These are phyloP conservation scores for Ceratocystis cubensis DNA, from an alignment of 2,329 filamentous ascomycete genomes.

Conservation along the genomic window DNA sequence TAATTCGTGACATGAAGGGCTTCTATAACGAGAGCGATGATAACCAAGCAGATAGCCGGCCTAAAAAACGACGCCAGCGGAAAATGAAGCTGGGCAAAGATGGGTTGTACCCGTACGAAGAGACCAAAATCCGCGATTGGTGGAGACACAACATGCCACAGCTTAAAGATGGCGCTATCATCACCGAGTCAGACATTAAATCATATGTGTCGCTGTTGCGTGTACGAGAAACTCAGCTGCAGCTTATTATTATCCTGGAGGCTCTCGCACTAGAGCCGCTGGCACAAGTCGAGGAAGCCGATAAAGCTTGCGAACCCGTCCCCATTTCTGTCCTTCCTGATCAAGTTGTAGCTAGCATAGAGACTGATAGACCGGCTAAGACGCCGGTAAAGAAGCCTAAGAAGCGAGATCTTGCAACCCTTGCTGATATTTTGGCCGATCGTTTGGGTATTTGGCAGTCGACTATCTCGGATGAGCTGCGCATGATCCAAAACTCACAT, in stretches of 20 bases:
- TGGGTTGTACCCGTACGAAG: conserved; percentile 56
- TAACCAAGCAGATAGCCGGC: conserved; percentile 23
- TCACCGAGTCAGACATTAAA: conserved; percentile 43
- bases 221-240: conserved; percentile 64
- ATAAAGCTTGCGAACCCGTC: conserved; percentile 27
- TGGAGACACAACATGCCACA: conserved; percentile 50
- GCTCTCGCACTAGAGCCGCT: conserved; percentile 56
- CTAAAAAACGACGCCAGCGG: conserved; percentile 43
- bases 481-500: conserved; percentile 39
- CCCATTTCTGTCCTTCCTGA: conserved; percentile 9
- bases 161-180: conserved; percentile 32
- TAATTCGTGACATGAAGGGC: conserved; percentile 46
- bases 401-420: conserved; percentile 50
- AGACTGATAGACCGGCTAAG: conserved; percentile 29
- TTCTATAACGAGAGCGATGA: conserved; percentile 42
- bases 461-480: conserved; percentile 48
- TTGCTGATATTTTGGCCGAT: conserved; percentile 64
- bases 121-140: conserved; percentile 54
- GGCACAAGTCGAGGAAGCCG: conserved; percentile 31
- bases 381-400: conserved; percentile 42
- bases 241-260: conserved; percentile 69
- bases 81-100: conserved; percentile 56
- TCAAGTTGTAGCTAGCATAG: conserved; percentile 22
- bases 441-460: conserved; percentile 76
- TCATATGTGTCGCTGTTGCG: conserved; percentile 53